Base-by-base conservation (phyloP, 2,329 filamentous ascomycete genomes). In the Colletotrichum cereale region DNA sequence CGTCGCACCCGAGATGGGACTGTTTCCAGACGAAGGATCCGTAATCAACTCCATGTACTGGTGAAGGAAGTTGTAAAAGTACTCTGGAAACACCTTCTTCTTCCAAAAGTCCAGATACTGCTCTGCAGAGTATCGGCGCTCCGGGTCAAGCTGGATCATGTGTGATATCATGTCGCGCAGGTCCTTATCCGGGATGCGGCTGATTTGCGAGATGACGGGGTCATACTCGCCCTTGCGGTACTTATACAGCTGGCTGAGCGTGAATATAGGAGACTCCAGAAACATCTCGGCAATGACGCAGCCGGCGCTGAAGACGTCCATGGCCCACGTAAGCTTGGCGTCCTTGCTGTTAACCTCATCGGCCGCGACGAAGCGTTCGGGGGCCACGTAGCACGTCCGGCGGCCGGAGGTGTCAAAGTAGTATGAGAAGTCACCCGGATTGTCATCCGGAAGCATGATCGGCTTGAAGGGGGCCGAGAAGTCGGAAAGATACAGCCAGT, bases 271-370 rank as follows among this genome's bases (percentile, higher is more conserved):
- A 0, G 95, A 89, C 82, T 99, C 96, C 7, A 98, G 88, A 75
- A 99, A 98, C 47, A 99, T 87, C 80, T 99, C 96, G 1, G 96
- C 96, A 77, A 99, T 97, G 48, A 98, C 95, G 79, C 97, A 99
- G 10, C 96, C 96, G 29, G 92, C 93, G 80, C 96, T 98, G 84
- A 99, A 99, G 44, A 99, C 92, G 79, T 99, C 96, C 97, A 99
- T 99, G 47, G 96, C 96, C 95, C 96, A 98, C 5, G 87, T 91
- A 77, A 91, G 82, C 83, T 89, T 85, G 79, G 89, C 80, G 66
- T 85, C 82, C 47, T 86, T 88, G 60, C 91, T 88, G 8, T 90
- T 87, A 26, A 90, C 87, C 75, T 92, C 89, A 29, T 90, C 91
- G 3, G 92, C 87, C 5, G 90, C 89, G 24, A 96, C 86, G 79